These are phyloP conservation scores for Coemansia sp. DNA, from an alignment of 192 early-diverging fungal species.

Conservation along the genomic window DNA sequence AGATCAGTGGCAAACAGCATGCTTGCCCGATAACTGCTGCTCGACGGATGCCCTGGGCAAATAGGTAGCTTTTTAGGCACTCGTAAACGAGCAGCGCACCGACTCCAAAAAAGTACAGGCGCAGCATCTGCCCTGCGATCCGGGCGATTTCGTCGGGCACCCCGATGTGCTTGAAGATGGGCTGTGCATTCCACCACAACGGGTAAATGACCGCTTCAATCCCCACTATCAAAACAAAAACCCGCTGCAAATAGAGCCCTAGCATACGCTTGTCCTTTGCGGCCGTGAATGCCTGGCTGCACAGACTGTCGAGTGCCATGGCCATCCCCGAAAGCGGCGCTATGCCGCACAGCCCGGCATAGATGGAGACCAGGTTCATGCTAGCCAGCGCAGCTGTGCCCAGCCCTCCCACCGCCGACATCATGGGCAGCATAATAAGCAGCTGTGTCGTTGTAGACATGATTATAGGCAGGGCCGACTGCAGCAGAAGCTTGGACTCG, in stretches of 20 bases:
- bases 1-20: conserved; percentile 68
- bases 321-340: conserved; percentile 64
- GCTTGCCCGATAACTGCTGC: conserved; percentile 68
- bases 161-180: conserved; percentile 29
- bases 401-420: conserved; percentile 58
- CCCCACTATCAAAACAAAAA: conserved; percentile 65
- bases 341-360: conserved; percentile 65
- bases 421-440: conserved; percentile 35
- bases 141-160: conserved; percentile 63
- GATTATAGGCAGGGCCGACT: conserved; percentile 37
- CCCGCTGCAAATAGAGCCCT: conserved; percentile 74
- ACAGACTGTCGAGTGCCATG: conserved; percentile 74
- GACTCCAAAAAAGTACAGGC: conserved; percentile 67
- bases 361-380: conserved; percentile 69
- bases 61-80: conserved; percentile 78
- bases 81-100: conserved; percentile 73
- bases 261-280: conserved; percentile 60
- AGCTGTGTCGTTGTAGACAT: conserved; percentile 38
- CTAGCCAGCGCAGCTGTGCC: conserved; percentile 64
- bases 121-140: conserved; percentile 63
- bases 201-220: conserved; percentile 67
- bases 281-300: conserved; percentile 69
- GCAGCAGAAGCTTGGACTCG: conserved; percentile 18
- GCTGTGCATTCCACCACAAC: conserved; percentile 54
- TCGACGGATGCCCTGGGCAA: conserved; percentile 88